Evolutionary conservation across 306 rosid species (phyloP), one percentile per base, ranked within the genome.

Genomic region (Inga laurina): DNA sequence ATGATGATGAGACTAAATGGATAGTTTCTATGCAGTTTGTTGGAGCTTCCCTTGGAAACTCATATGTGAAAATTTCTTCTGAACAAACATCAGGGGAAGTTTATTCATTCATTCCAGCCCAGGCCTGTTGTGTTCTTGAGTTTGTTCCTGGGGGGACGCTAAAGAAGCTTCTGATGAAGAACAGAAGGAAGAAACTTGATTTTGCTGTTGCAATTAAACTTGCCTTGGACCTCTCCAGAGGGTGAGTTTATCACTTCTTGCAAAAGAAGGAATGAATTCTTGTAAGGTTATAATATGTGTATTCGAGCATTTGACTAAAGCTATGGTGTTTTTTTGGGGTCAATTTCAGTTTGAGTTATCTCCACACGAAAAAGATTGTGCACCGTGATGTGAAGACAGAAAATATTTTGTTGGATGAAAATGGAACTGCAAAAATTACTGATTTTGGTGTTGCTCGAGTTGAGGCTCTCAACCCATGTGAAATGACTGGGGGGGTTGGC

Each of bases 401-500:
- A 81, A 94, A 93, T 46, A 88, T 94, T 92, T 69, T 94, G 78
- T 88, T 94, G 45, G 97, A 89, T 84, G 34, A 76, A 59, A 69
- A 7, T 21, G 86, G 88, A 81, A 91, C 86, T 61, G 74, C 91
- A 66, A 94, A 94, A 87, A 90, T 94, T 74, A 94, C 97, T 79
- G 98, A 94, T 86, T 94, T 94, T 79, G 98, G 98, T 6, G 98
- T 93, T 86, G 98, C 97, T 80, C 90, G 98, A 8, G 90, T 93
- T 74, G 98, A 94, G 85, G 97, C 98, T 67, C 84, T 86, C 80
- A 93, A 94, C 69, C 97, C 97, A n/a, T 64, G 79, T 77, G 97
- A 94, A 66, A 94, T 94, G 98, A 94, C 98, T 0, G 98, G 98
- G 49, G 97, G 93, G 88, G 93, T 97, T 77, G 97, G 98, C 76